Conservation (phyloP, 805 yeast genomes). For the Torulaspora gathmanii region DNA sequence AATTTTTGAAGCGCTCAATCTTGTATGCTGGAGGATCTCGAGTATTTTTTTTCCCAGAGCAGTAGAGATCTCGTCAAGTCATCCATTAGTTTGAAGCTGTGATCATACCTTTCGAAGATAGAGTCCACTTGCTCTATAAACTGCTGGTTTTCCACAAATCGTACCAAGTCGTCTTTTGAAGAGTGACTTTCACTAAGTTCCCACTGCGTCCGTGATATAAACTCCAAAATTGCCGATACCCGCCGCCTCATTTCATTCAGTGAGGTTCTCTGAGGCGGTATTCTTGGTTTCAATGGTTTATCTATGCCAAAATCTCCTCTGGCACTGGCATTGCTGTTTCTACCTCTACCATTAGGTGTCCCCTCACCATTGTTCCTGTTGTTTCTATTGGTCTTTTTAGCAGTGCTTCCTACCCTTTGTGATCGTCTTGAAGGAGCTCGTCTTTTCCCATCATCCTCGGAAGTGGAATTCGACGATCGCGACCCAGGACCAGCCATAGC, state of each 20-base stretch:
- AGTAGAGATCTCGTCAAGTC: slow-evolving; percentile 64
- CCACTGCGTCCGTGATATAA: slow-evolving; percentile 78
- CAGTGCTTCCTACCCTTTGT: slow-evolving; percentile 15
- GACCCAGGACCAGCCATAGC: slow-evolving; percentile 4
- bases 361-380: slow-evolving; percentile 18
- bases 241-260: slow-evolving; percentile 82
- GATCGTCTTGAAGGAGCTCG: slow-evolving; percentile 8
- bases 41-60: slow-evolving; percentile 72
- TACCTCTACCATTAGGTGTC: slow-evolving; percentile 18
- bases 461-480: slow-evolving; percentile 12
- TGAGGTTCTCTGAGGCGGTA: slow-evolving; percentile 71
- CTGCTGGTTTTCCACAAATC: slow-evolving; percentile 42
- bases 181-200: slow-evolving; percentile 73
- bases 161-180: slow-evolving; percentile 48
- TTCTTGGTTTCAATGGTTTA: slow-evolving; percentile 77
- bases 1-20: slow-evolving; percentile 3
- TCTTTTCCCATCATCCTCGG: slow-evolving; percentile 10
- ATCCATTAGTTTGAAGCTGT: slow-evolving; percentile 65
- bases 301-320: slow-evolving; percentile 45
- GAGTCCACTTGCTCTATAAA: slow-evolving; percentile 39
- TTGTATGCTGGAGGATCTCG: slow-evolving; percentile 17
- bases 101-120: slow-evolving; percentile 49
- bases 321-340: slow-evolving; percentile 6
- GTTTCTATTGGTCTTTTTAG: slow-evolving; percentile 15
- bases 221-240: slow-evolving; percentile 85